A percentile compares a stretch with the other conserved stretches of the same genome.
These are phyloP conservation scores for Acrocalymma vagum DNA, from an alignment of 2,329 filamentous ascomycete genomes.

Conservation along the genomic window DNA sequence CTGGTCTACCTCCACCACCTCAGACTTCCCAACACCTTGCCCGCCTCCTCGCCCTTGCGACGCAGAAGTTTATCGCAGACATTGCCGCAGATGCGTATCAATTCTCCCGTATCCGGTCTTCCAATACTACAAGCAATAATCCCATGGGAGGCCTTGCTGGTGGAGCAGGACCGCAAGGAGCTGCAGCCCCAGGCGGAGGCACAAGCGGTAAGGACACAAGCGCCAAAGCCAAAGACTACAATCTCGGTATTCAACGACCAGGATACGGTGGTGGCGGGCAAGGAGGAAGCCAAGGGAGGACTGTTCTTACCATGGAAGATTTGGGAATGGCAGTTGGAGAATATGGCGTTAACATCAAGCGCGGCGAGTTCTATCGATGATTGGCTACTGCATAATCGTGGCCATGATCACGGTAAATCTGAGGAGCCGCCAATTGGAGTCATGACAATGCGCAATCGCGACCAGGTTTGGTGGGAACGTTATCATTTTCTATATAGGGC, in stretches of 20 bases:
- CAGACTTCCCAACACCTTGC: conserved; percentile 90
- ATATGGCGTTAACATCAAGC: conserved; percentile 97
- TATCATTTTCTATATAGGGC: conserved; percentile 12
- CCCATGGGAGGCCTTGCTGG: conserved; percentile 82
- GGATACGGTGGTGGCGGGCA: conserved; percentile 82
- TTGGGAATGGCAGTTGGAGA: conserved; percentile 97
- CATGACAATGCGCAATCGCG: no score
- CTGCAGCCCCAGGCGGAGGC: conserved; percentile 63
- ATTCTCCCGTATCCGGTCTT: conserved; percentile 94
- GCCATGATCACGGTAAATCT: no score
- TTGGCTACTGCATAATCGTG: not conserved
- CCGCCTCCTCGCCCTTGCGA: conserved; percentile 93
- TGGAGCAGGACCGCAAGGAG: conserved; percentile 70
- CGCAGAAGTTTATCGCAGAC: conserved; percentile 98
- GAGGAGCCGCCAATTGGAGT: no score
- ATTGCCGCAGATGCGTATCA: conserved; percentile 98
- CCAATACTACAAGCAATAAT: conserved; percentile 88
- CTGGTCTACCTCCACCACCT: conserved; percentile 90
- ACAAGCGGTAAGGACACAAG: conserved; percentile 56
- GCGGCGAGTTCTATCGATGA: conserved; percentile 94
- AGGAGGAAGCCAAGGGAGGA: conserved; percentile 87
- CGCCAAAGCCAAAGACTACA: conserved; percentile 56
- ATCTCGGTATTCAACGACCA: conserved; percentile 57
- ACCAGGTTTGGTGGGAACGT: not conserved
- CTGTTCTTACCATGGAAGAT: conserved; percentile 98